Evolutionary conservation across 345 rosid species (phyloP).

Genomic region (Moringa oleifera): DNA sequence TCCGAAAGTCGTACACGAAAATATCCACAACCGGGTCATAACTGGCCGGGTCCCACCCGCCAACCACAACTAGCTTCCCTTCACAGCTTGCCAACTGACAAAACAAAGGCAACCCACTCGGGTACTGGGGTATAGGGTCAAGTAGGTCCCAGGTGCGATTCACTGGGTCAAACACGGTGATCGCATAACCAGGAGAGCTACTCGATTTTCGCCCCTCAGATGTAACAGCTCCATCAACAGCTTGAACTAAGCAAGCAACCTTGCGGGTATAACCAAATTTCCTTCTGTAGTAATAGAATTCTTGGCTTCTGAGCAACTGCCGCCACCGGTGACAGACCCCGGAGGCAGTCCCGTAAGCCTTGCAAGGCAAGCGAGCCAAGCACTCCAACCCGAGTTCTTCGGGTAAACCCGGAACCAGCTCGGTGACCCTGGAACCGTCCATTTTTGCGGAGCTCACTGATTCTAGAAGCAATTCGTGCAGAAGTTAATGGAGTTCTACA

Average conservation of each 20-base stretch:
- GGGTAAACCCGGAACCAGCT: constrained; percentile 46
- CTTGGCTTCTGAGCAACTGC: constrained; percentile 32
- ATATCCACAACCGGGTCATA: constrained; percentile 50
- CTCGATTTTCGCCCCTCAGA: constrained; percentile 21
- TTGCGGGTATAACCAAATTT: constrained; percentile 30
- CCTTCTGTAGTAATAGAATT: constrained; percentile 43
- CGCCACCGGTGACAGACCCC: constrained; percentile 54
- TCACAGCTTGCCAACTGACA: constrained; percentile 50
- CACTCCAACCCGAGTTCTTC: constrained; percentile 56
- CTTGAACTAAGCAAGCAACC: constrained; percentile 55
- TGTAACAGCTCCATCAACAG: constrained; percentile 5
- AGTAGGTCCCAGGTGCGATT: constrained; percentile 36
- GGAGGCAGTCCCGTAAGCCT: constrained; percentile 38
- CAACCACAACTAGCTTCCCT: constrained; percentile 56
- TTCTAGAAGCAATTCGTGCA: too few relatives aligned
- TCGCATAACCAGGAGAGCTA: constrained; percentile 27
- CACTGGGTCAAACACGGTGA: constrained; percentile 41
- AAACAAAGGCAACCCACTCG: constrained; percentile 56
- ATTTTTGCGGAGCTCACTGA: constrained; percentile 4
- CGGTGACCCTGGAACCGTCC: constrained; percentile 20
- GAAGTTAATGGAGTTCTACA: too few relatives aligned
- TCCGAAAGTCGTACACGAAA: constrained; percentile 43
- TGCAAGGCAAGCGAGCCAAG: constrained; percentile 40
- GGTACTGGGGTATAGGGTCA: constrained; percentile 35
- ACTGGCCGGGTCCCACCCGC: constrained; percentile 62